A percentile compares a stretch with the other conserved stretches of the same genome.
Evolutionary conservation across 2,329 filamentous ascomycete genomes (phyloP).

Genomic region (Ceratocystiopsis sp.): DNA sequence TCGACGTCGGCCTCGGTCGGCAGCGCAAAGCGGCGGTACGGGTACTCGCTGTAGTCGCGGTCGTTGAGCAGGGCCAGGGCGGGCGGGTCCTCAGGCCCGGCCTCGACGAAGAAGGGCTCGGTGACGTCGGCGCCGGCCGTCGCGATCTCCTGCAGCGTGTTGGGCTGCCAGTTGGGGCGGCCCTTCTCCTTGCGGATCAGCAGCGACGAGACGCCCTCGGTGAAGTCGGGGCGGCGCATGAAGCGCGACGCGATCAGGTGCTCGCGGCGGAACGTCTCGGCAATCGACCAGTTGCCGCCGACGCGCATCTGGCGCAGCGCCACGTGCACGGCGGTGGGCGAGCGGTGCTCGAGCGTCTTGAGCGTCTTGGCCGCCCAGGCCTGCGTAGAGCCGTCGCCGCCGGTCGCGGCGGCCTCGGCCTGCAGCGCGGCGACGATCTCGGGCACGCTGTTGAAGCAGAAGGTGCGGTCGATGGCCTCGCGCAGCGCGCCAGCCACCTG

Average conservation of each 20-base stretch:
- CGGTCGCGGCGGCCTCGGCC: slow-evolving; percentile 34
- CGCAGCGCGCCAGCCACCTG: slow-evolving; percentile 53
- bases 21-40: slow-evolving; percentile 48
- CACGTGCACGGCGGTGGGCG: slow-evolving; percentile 75
- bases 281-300: slow-evolving; percentile 61
- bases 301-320: slow-evolving; percentile 67
- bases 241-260: slow-evolving; percentile 71
- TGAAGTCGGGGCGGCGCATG: slow-evolving; percentile 84
- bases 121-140: slow-evolving; percentile 32
- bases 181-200: slow-evolving; percentile 48
- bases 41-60: slow-evolving; percentile 55
- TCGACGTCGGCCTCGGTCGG: slow-evolving; percentile 51
- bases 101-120: slow-evolving; percentile 48
- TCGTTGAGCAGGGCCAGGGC: slow-evolving; percentile 44
- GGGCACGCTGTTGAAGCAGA: slow-evolving; percentile 46
- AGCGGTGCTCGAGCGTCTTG: slow-evolving; percentile 57
- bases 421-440: slow-evolving; percentile 55
- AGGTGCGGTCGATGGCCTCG: slow-evolving; percentile 70
- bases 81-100: slow-evolving; percentile 20
- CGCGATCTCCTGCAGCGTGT: slow-evolving; percentile 49
- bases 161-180: slow-evolving; percentile 60
- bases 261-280: slow-evolving; percentile 72
- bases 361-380: slow-evolving; percentile 69
- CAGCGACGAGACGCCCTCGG: slow-evolving; percentile 71
- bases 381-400: slow-evolving; percentile 35